Base-by-base conservation (phyloP, 2,329 filamentous ascomycete species). In the Cercospora berteroae region DNA sequence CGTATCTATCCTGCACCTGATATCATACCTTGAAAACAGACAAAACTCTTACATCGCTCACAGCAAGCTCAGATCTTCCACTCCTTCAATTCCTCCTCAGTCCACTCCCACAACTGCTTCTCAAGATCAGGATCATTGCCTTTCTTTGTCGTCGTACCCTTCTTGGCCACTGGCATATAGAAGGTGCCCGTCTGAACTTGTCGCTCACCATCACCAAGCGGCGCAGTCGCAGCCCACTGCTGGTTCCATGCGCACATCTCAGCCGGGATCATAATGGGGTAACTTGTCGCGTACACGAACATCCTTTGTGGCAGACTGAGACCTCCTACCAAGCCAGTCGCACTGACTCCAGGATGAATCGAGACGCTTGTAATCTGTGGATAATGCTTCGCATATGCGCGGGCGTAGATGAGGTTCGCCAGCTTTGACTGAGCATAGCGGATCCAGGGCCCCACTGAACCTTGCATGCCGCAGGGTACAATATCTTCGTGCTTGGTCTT, bases 351-450 rank as follows among this genome's bases (percentile, higher is more conserved):
- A 0, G 84, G 84, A 67, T 86, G 84, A 4, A 85, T 69, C 0
- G 80, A 76, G 0, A 82, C 79, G 6, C 76, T 76, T 0, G 78
- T 83, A 62, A 86, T 79, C 3, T 76, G 64, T 1, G 84, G 83
- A 68, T 85, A 82, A 0, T 77, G 77, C 13, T 73, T 66, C 0
- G 82, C 81, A 2, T 85, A 76, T 50, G 81, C 77, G 6, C 77
- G 72, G 0, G 81, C 76, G 70, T 80, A 84, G 0, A 85, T 79
- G 12, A 86, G 75, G 55, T 85, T 85, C 4, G 83, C 82, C 5
- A 86, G 78, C 69, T 86, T 86, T 33, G 79, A 80, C 50, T 82
- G 79, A 4, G 81, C 82, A 73, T 86, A 86, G 27, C 83, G 80
- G 13, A 65, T 13, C 68, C 68, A 71, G 6, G 67, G 67, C 13